phyloP scores from a whole-genome alignment of 2,329 filamentous ascomycete genomes.

The Sporothrix euskadiensis region DNA sequence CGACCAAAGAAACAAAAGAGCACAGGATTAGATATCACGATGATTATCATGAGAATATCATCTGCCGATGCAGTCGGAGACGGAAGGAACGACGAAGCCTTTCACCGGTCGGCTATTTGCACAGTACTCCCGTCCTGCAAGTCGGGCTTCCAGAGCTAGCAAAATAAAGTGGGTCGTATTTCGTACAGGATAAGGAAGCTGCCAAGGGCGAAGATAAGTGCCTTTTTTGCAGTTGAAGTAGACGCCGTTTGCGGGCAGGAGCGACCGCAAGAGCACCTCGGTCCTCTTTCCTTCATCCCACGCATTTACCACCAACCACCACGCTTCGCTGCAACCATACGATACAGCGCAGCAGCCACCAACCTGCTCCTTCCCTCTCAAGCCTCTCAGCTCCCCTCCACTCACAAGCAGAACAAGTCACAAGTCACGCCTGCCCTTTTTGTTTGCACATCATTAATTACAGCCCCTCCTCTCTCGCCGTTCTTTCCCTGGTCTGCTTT shows the following conservation, averaged over 20 bases:
- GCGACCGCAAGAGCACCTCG: background rate
- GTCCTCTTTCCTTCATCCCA: background rate
- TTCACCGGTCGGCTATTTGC: background rate
- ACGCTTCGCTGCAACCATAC: background rate
- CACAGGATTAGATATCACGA: background rate
- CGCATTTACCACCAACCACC: background rate
- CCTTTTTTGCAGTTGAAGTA: background rate
- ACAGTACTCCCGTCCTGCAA: background rate
- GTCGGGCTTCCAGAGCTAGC: background rate
- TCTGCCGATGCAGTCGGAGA: background rate
- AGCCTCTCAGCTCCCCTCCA: background rate
- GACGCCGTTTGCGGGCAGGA: conserved; percentile 10
- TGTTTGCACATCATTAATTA: background rate
- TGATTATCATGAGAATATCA: background rate
- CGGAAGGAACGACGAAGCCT: background rate
- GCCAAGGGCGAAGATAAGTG: background rate
- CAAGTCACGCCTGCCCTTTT: background rate
- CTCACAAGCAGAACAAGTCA: background rate
- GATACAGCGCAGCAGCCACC: background rate
- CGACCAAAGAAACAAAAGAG: background rate
- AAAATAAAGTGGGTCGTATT: background rate
- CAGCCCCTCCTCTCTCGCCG: conserved; percentile 2
- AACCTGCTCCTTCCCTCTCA: background rate
- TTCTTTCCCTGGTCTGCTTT: background rate
- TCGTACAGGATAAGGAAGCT: background rate